A percentile compares a stretch with the other conserved stretches of the same genome.
Conservation (phyloP, 1,284 basidiomycete species). For the Fomitopsis betulina region DNA sequence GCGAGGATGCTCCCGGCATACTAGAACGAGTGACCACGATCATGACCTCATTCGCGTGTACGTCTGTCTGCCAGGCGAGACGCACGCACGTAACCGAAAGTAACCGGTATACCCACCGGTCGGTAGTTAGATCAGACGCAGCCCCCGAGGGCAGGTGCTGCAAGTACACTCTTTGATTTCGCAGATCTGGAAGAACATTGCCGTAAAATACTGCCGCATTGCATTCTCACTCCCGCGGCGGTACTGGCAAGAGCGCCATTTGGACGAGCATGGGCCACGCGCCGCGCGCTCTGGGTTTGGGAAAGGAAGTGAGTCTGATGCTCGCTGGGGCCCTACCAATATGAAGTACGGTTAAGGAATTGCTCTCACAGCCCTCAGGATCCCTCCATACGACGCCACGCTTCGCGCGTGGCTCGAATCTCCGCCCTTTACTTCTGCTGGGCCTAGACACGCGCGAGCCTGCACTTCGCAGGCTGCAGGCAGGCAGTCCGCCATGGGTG, state of each 20-base stretch:
- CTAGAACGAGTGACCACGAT: conserved; percentile 3
- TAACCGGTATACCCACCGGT: not conserved
- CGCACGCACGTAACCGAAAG: not conserved
- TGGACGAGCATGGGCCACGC: not conserved
- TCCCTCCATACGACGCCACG: not conserved
- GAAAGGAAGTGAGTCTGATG: not conserved
- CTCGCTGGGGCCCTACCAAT: not conserved
- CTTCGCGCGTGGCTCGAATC: conserved; percentile 3
- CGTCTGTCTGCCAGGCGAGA: conserved; percentile 8
- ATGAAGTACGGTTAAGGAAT: not conserved
- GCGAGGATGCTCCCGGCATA: conserved; percentile 11
- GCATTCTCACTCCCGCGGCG: not conserved
- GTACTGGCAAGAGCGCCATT: not conserved
- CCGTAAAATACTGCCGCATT: not conserved
- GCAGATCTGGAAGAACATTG: not conserved
- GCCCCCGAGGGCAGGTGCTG: not conserved
- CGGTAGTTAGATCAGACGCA: not conserved
- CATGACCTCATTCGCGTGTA: conserved; percentile 16
- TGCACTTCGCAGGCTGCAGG: not conserved
- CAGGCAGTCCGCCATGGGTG: not conserved
- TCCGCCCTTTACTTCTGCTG: not conserved
- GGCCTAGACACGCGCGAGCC: conserved; percentile 5
- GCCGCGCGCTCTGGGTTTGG: not conserved
- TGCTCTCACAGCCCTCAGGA: not conserved
- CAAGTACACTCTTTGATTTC: not conserved